Evolutionary conservation across 1,139 yeast species (phyloP).

Genomic region (Blastobotrys proliferans): DNA sequence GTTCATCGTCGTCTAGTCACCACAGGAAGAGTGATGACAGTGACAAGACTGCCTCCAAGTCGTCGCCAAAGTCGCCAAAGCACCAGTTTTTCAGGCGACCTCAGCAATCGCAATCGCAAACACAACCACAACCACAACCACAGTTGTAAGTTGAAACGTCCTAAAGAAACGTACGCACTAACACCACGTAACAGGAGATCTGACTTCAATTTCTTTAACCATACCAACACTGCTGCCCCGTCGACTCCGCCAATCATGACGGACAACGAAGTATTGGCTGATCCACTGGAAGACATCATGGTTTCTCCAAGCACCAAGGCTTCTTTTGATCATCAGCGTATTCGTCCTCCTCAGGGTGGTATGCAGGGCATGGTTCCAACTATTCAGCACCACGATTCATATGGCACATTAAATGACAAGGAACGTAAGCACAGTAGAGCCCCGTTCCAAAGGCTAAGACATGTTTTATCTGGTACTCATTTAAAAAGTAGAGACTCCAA

Average conservation of each 20-base stretch:
- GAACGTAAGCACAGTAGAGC: slow-evolving; percentile 10
- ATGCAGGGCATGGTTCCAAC: no score
- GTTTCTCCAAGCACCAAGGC: slow-evolving; percentile 11
- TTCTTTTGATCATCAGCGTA: not conserved
- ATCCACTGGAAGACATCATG: slow-evolving; percentile 7
- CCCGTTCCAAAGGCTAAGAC: slow-evolving; percentile 19
- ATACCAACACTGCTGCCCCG: not conserved
- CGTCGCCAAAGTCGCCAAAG: not conserved
- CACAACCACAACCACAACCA: not conserved
- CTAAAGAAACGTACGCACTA: not conserved
- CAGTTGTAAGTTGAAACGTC: not conserved
- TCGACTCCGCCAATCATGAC: slow-evolving; percentile 10
- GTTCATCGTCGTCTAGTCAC: not conserved
- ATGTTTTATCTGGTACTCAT: slow-evolving; percentile 25
- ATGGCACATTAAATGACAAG: not conserved
- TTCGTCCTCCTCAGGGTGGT: no score
- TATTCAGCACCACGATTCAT: not conserved
- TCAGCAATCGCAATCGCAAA: not conserved
- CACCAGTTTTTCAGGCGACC: slow-evolving; percentile 7
- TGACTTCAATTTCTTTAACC: slow-evolving; percentile 6
- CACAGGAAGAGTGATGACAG: slow-evolving; percentile 9
- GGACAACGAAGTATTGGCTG: slow-evolving; percentile 10
- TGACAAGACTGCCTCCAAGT: slow-evolving; percentile 6
- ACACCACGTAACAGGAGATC: not conserved
- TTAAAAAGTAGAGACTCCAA: slow-evolving; percentile 6